Evolutionary conservation across 345 rosid species (phyloP), one percentile per base, ranked within the genome.

Genomic region (Raphanus sativus): DNA sequence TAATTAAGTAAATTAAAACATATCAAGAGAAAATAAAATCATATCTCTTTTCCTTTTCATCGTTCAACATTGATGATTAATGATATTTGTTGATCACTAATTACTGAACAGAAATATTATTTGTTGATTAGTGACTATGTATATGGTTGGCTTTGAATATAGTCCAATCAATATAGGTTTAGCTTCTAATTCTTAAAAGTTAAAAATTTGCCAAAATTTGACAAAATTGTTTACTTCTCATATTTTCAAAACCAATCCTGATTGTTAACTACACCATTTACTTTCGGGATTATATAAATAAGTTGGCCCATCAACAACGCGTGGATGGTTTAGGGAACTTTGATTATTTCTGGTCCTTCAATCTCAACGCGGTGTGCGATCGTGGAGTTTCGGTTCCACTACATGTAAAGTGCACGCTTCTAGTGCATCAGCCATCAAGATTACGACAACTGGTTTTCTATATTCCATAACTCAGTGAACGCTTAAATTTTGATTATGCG

Each of bases 311-410:
- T 52, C 59, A 16, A 16, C 6, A 52, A 56, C 62, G 61, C 9
- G n/a, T 58, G n/a, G 62, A 1, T 25, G 62, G 5, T 24, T 24
- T 58, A 34, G 3, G 25, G 30, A 32, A 58, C 32, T 24, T 21
- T 55, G 12, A 21, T 21, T 56, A 9, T 56, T 56, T 56, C 62
- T 58, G 62, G 62, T 58, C 7, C 59, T 52, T 67, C 34, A 5
- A 4, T 59, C 59, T 67, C 69, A 65, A 60, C 28, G 58, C 48
- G 70, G 16, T 21, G 58, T 79, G 42, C 64, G 69, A 11, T 73
- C 69, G 54, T 71, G 67, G 52, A n/a, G 28, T 65, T 65, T 25
- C 9, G 32, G 69, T 72, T 78, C 77, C 77, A 78, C 69, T 60
- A 60, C 26, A 34, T 7, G n/a, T 48, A 17, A 28, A 21, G 66